Evolutionary conservation across 2,329 filamentous ascomycete genomes (phyloP), one percentile per base, ranked within the genome.

Genomic region (Zymoseptoria pseudotritici): DNA sequence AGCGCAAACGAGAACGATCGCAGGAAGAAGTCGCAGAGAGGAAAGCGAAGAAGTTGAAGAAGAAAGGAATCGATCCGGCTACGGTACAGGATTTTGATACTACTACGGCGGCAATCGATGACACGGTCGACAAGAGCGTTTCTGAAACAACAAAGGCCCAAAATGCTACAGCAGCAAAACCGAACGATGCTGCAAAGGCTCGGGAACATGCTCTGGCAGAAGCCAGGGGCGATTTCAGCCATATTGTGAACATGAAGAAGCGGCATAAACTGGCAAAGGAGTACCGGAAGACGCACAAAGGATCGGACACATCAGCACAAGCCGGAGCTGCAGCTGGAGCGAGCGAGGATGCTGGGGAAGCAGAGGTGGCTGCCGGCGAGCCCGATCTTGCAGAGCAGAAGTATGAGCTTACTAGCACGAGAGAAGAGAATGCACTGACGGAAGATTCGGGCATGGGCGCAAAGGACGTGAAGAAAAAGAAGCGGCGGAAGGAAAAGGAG

Each of bases 191-290:
- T 53, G 59, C 36, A 8, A 53, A 59, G 56, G 55, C 52, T 21
- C 56, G 54, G 50, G 61, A 59, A 53, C 58, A 56, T 19, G 62
- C 60, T 46, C 53, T 54, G 19, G 54, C 58, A 29, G 46, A 56
- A 17, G 46, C 55, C 4, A 36, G 29, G 22, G 65, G 64, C 49
- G 67, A 68, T n/a, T 71, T 70, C 56, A 63, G 67, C 53, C 68
- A 71, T 52, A 61, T 71, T 31, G 67, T 50, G 61, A 58, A 11
- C 7, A 55, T 36, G 26, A 70, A 70, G 55, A 73, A 73, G 61
- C 62, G 71, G 20, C 70, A 72, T 53, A 71, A 71, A 58, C 63
- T 73, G n/a, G 69, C 72, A 59, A 71, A 71, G 49, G 68, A 73
- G 61, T 70, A 70, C 8, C 56, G 71, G 19, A 70, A 70, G 50